phyloP scores from a whole-genome alignment of 1,284 basidiomycete genomes.

The Ganoderma lingzhi region DNA sequence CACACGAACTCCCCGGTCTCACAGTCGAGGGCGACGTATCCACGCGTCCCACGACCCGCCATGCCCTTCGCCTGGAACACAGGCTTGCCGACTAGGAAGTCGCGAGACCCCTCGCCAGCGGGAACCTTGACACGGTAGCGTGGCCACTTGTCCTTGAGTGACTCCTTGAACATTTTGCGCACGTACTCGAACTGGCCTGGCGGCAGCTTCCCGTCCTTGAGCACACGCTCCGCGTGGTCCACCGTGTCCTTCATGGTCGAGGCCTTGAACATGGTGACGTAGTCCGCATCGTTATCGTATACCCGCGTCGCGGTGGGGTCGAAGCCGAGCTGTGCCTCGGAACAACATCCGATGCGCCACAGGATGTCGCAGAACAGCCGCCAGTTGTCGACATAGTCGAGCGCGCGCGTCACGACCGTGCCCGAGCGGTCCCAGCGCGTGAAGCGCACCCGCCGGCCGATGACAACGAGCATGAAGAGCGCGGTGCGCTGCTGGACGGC shows the following conservation, averaged over 20 bases:
- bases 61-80: conserved; percentile 5
- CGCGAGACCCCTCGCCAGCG: neutral
- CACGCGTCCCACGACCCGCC: conserved; percentile 12
- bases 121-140: neutral
- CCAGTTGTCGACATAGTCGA: conserved; percentile 10
- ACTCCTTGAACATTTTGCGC: neutral
- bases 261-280: neutral
- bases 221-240: neutral
- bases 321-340: conserved; percentile 39
- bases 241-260: neutral
- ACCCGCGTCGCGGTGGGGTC: conserved; percentile 16
- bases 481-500: conserved; percentile 3
- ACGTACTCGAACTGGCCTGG: conserved; percentile 11
- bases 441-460: neutral
- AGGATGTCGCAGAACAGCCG: conserved; percentile 8
- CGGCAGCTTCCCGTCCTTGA: neutral
- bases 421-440: conserved; percentile 16
- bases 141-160: neutral
- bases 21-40: conserved; percentile 16
- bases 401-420: neutral
- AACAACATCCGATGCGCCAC: conserved; percentile 36
- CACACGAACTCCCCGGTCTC: conserved; percentile 5
- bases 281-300: neutral
- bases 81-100: conserved; percentile 17
- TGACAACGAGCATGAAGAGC: conserved; percentile 10